Base-by-base conservation (phyloP, 2,329 filamentous ascomycete genomes). In the Neonectria magnoliae region DNA sequence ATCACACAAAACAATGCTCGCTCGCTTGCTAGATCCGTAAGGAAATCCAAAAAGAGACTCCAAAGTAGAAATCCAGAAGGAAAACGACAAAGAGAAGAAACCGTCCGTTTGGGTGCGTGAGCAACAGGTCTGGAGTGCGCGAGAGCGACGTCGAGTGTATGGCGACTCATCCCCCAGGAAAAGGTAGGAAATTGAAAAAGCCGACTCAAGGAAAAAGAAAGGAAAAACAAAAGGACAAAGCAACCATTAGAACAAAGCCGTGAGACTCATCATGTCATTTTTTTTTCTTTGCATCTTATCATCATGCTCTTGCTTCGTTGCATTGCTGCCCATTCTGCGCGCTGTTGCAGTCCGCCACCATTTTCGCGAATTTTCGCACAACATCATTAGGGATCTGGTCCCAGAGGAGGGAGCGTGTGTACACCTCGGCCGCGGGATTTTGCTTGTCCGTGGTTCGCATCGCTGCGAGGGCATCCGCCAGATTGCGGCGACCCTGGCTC, bases 301-400 rank as follows among this genome's bases (percentile, higher is more conserved):
- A 67, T 78, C 76, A 82, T 77, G 77, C 80, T 72, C 76, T 79
- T 66, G 79, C 71, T 71, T 82, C 80, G 75, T 80, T 78, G 78
- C 80, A 78, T 78, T 79, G 78, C 73, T 81, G 79, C 71, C 80
- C 79, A 68, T 78, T 76, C 73, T 81, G 78, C 62, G 79, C 77
- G 70, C 80, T 82, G 79, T 85, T 90, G 80, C 87, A 91, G 76
- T 96, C 92, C 69, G 91, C 89, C 73, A 97, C 92, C 87, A 97
- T 94, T 80, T 93, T 92, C 74, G 92, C 93, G 83, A 98, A 98
- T 78, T 95, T 93, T 72, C 90, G 89, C 58, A 99, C 93, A 53
- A 98, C 94, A 69, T 98, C 94, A 72, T 89, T 87, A 14, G 96
- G 94, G 73, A 98, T 94, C 80, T 94, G 93, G 76, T 98, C 94